phyloP scores from a whole-genome alignment of 306 rosid species.

The Sesbania bispinosa region DNA sequence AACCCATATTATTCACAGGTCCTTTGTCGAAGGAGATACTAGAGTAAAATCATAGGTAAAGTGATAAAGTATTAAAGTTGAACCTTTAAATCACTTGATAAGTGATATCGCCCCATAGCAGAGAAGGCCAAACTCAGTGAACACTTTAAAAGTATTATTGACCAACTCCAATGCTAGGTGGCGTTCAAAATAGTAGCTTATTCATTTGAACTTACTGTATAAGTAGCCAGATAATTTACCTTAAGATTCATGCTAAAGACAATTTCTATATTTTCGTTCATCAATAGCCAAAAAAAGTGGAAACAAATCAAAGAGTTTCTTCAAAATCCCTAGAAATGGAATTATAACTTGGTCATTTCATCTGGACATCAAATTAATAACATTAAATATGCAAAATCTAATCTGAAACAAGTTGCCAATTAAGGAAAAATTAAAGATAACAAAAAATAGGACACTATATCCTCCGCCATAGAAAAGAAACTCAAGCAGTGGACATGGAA shows the following conservation, averaged over 20 bases:
- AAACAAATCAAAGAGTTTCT: background rate
- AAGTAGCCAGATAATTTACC: background rate
- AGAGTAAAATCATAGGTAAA: too few species aligned
- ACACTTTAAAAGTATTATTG: too few species aligned
- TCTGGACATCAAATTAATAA: slow-evolving; percentile 11
- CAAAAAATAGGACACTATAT: slow-evolving; percentile 18
- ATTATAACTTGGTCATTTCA: background rate
- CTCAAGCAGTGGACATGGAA: slow-evolving; percentile 1
- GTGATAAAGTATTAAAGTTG: too few species aligned
- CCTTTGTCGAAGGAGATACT: too few species aligned
- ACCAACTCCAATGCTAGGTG: too few species aligned
- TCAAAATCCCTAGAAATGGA: slow-evolving; percentile 13
- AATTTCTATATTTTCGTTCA: background rate
- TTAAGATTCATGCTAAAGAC: background rate
- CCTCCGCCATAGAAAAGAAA: slow-evolving; percentile 26
- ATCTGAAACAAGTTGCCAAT: slow-evolving; percentile 30
- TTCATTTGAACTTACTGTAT: background rate
- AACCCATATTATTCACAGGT: too few species aligned
- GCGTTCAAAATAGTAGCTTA: background rate
- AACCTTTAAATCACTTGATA: too few species aligned
- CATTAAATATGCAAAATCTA: slow-evolving; percentile 23
- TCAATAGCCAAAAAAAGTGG: background rate
- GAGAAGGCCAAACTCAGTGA: too few species aligned
- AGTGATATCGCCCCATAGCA: too few species aligned
- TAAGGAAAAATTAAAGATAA: slow-evolving; percentile 13